A percentile compares a stretch with the other conserved stretches of the same genome.
These are phyloP conservation scores for Fusarium anguioides DNA, from an alignment of 2,329 filamentous ascomycete genomes.

Conservation along the genomic window DNA sequence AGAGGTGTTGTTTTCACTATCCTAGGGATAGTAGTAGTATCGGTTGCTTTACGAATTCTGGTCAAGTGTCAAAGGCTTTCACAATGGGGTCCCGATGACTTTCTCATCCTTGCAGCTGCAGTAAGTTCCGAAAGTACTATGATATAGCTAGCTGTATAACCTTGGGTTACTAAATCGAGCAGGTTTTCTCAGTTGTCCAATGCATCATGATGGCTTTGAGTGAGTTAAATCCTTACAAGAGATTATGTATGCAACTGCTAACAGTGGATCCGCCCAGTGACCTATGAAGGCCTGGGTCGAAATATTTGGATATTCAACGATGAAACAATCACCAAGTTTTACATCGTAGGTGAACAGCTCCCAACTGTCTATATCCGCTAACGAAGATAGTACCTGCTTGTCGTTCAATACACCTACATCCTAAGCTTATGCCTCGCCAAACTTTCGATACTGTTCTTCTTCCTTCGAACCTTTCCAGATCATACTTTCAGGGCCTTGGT, in stretches of 20 bases:
- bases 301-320: neutral
- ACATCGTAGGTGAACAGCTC: neutral
- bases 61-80: neutral
- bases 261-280: neutral
- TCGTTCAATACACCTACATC: neutral
- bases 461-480: neutral
- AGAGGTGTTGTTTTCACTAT: neutral
- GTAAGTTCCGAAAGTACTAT: neutral
- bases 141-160: too few species aligned
- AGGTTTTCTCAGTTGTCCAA: neutral
- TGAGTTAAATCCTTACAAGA: neutral
- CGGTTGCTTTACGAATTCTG: neutral
- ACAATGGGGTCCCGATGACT: constrained; percentile 9
- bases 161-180: rapidly evolving
- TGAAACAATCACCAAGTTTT: neutral
- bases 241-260: rapidly evolving
- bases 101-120: neutral
- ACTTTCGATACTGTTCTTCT: constrained; percentile 9
- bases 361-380: rapidly evolving
- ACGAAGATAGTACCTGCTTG: neutral
- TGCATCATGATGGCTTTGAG: neutral
- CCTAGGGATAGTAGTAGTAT: neutral
- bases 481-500: neutral
- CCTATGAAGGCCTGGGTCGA: neutral
- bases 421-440: constrained; percentile 5